Evolutionary conservation across 331 rosid species (phyloP), one percentile per base, ranked within the genome.

Genomic region (Erythrophleum ivorense): DNA sequence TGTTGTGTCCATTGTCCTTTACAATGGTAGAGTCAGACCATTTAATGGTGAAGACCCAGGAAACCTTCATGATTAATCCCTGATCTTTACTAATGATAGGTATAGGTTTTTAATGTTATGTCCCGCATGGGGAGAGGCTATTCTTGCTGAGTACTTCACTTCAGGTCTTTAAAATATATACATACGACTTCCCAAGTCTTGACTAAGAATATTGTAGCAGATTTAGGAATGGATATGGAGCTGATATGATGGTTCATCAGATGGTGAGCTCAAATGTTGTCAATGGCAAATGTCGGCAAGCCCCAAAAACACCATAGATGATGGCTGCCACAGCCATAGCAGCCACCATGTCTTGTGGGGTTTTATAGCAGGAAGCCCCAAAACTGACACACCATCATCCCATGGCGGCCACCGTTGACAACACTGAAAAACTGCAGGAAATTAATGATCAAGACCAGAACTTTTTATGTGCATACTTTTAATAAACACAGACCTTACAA

Each of bases 1-100:
- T 40, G 14, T 41, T 67, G 73, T 40, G 52, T 19, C 24, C 53
- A 43, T 6, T 67, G 73, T 67, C 52, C 73, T 67, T 67, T 41
- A 34, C 9, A 41, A 67, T 67, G 70, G 40, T 34, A 14, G 45
- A 64, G 31, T n/a, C 53, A 67, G 34, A 24, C 53, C 11, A 9
- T 67, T 3, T 38, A n/a, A 16, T 1, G 15, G 52, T 9, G 34
- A n/a, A 67, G 52, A 4, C 16, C 12, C 12, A 40, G 34, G 73
- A 41, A 41, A 19, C 33, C 24, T 40, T 41, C 46, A 41, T 41
- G 10, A 40, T 38, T 9, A 67, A n/a, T 66, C 18, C 21, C 12
- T 40, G 53, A 67, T 40, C 16, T 3, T n/a, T 68, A 3, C 15
- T 43, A 49, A 16, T 29, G 38, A 8, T 67, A 18, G 52, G 73